Evolutionary conservation across 2,329 filamentous ascomycete genomes (phyloP), one percentile per base, ranked within the genome.

Genomic region (Fusarium cyanostomum): DNA sequence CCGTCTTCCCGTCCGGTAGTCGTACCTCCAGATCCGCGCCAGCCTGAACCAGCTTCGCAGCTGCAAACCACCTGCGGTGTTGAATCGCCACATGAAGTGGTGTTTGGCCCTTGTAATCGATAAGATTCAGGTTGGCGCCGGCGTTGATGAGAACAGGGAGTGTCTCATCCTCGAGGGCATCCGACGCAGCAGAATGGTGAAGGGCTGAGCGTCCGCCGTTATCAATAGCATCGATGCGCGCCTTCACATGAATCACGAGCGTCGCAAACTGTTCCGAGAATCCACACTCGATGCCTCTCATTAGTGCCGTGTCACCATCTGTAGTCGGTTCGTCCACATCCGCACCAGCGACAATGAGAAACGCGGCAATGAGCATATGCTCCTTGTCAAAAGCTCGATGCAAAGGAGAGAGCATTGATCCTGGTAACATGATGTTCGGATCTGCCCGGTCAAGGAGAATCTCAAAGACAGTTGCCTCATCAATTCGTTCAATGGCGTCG

Each of bases 191-290:
- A n/a, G 69, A 71, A 31, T 68, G 58, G 56, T 71, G 69, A 9
- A 71, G 64, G 10, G 69, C 69, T 18, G 68, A 64, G 30, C 62
- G 63, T 2, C 69, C 69, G 9, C 69, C 60, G 7, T 71, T 69
- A 27, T 71, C 69, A 5, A 71, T 57, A 4, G 67, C 60, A 43
- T 71, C 52, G 28, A 71, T 33, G 13, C 64, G 66, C 9, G 68
- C 68, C 16, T 57, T 63, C 43, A 71, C 59, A 27, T 71, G 66
- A 9, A 72, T 24, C 10, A 69, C 57, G 7, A 71, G 68, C 5
- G 55, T 69, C 12, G 69, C 69, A 54, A 71, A 71, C 21, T 71
- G 69, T 34, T 71, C 69, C 12, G 69, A 71, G 54, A 71, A 71
- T 3, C 69, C 56, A 34, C 69, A 71, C 33, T 67, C 71, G 52